Conservation (phyloP, 2,329 filamentous ascomycete genomes). For the Hortaea werneckii region DNA sequence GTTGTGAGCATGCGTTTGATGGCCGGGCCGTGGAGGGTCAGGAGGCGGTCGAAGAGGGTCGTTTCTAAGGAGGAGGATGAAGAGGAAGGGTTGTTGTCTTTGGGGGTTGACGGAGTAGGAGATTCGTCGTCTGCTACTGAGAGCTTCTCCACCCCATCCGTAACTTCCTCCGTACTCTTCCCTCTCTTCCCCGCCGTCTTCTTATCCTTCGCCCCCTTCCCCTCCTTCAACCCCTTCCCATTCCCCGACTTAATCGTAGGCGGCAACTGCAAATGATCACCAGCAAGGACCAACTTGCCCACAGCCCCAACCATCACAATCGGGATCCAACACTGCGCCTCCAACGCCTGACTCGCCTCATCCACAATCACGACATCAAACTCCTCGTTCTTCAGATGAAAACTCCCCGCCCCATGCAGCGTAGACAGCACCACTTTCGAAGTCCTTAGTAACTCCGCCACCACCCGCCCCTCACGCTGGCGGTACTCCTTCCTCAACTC, state of each 20-base stretch:
- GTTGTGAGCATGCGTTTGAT: conserved; percentile 95
- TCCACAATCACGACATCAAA: conserved; percentile 96
- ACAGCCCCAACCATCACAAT: conserved; percentile 51
- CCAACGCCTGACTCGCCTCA: conserved; percentile 88
- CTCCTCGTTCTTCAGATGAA: conserved; percentile 64
- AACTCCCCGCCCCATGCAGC: conserved; percentile 81
- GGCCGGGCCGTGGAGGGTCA: conserved; percentile 65
- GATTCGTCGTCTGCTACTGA: conserved; percentile 29
- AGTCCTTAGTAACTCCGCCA: conserved; percentile 60
- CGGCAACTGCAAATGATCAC: conserved; percentile 87
- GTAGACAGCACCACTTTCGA: conserved; percentile 89
- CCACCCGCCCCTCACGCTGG: conserved; percentile 71
- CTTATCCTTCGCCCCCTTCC: background rate
- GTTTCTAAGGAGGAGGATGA: conserved; percentile 52
- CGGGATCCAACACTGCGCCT: conserved; percentile 95
- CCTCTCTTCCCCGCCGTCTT: background rate
- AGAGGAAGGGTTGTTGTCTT: conserved; percentile 19
- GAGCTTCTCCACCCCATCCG: conserved; percentile 13
- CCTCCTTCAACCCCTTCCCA: conserved; percentile 28
- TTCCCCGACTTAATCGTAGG: conserved; percentile 81
- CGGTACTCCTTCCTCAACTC: conserved; percentile 81
- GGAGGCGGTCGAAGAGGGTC: conserved; percentile 85
- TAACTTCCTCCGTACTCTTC: background rate
- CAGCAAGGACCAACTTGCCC: conserved; percentile 78
- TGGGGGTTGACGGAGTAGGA: conserved; percentile 5